Evolutionary conservation across 2,329 filamentous ascomycete genomes (phyloP).

Genomic region (Fusarium buxicola): DNA sequence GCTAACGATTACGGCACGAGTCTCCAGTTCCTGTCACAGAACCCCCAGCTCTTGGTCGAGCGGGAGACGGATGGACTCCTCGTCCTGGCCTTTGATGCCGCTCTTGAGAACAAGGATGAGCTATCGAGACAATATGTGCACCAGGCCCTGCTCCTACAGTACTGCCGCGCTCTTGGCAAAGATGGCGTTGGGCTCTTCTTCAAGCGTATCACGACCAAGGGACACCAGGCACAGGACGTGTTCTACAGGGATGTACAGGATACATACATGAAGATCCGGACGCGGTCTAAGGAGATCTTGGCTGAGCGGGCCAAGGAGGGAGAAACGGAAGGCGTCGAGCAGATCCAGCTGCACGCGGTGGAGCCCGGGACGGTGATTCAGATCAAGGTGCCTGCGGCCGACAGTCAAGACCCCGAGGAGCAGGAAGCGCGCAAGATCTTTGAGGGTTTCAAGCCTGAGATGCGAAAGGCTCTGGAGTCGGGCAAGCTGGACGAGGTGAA

Average conservation of each 20-base stretch:
- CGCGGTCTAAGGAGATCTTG: conserved; percentile 78
- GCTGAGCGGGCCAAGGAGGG: conserved; percentile 63
- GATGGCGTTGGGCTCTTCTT: conserved; percentile 95
- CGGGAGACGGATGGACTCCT: conserved; percentile 91
- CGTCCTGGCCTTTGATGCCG: conserved; percentile 90
- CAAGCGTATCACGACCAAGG: conserved; percentile 90
- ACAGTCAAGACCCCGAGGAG: conserved; percentile 73
- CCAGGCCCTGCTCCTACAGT: conserved; percentile 91
- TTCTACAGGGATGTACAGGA: conserved; percentile 94
- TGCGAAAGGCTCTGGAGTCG: conserved; percentile 86
- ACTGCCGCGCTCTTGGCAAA: conserved; percentile 88
- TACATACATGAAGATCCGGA: conserved; percentile 86
- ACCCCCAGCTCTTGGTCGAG: conserved; percentile 84
- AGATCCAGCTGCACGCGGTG: conserved; percentile 97
- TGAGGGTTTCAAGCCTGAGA: conserved; percentile 82
- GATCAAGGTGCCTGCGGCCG: conserved; percentile 80
- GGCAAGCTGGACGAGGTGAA: conserved; percentile 78
- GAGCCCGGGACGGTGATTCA: conserved; percentile 93
- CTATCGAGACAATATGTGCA: conserved; percentile 89
- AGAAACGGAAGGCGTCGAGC: conserved; percentile 80
- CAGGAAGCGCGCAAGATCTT: conserved; percentile 79
- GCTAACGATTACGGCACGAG: conserved; percentile 78
- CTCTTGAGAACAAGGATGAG: conserved; percentile 81
- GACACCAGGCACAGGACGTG: conserved; percentile 89
- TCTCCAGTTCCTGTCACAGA: conserved; percentile 79